These are phyloP conservation scores for Petrea volubilis DNA, from an alignment of 257 asterid species.

Conservation along the genomic window DNA sequence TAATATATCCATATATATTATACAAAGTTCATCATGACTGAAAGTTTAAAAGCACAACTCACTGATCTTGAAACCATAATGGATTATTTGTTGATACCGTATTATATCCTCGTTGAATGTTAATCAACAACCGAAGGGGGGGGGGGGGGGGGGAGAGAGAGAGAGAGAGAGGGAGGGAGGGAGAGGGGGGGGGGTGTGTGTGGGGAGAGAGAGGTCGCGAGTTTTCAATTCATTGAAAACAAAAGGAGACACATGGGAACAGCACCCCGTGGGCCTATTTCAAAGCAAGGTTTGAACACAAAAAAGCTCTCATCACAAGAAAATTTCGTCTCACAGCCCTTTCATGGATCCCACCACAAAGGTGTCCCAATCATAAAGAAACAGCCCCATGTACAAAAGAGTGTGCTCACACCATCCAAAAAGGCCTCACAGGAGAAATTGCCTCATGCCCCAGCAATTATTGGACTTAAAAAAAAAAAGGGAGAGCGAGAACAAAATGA, in stretches of 20 bases:
- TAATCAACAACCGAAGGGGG: too few species aligned
- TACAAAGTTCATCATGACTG: too few species aligned
- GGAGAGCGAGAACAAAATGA: neutral
- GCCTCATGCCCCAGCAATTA: neutral
- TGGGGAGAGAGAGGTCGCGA: too few species aligned
- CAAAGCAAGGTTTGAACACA: slow-evolving; percentile 35
- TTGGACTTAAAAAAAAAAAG: neutral
- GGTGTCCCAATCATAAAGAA: slow-evolving; percentile 34
- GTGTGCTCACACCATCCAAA: slow-evolving; percentile 28
- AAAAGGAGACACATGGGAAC: slow-evolving; percentile 21
- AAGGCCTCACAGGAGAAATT: slow-evolving; percentile 7
- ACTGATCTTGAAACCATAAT: too few species aligned
- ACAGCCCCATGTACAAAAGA: slow-evolving; percentile 19
- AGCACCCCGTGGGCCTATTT: slow-evolving; percentile 13
- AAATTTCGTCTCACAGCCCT: neutral
- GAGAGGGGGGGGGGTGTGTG: too few species aligned
- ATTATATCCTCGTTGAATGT: too few species aligned
- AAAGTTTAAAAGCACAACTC: too few species aligned
- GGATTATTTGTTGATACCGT: too few species aligned
- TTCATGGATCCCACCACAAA: slow-evolving; percentile 42
- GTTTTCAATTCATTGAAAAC: slow-evolving; percentile 11
- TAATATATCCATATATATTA: too few species aligned
- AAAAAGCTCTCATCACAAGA: slow-evolving; percentile 24
- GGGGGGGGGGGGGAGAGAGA: too few species aligned
- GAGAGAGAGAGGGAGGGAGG: too few species aligned